These are phyloP conservation scores for Oryza punctata DNA, from an alignment of 176 grass and related monocot species.

Conservation along the genomic window DNA sequence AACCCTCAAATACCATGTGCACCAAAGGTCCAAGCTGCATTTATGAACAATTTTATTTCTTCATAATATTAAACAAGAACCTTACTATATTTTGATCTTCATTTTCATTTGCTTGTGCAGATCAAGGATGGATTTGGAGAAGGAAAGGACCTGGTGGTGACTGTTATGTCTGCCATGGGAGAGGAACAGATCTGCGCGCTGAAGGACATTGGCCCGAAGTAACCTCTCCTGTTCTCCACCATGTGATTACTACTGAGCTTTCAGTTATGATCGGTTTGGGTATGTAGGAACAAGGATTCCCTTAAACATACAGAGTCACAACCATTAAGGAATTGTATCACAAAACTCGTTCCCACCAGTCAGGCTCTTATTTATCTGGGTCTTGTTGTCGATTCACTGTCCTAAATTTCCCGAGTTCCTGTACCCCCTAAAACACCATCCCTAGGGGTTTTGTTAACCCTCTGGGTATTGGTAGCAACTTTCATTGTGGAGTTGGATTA, in stretches of 20 bases:
- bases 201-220: constrained; percentile 48
- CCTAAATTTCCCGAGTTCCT: background rate
- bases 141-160: constrained; percentile 58
- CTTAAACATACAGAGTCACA: background rate
- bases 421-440: constrained; percentile 6
- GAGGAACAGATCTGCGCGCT: constrained; percentile 47
- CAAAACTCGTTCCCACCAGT: background rate
- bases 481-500: background rate
- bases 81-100: background rate
- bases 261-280: background rate
- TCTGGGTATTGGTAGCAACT: background rate
- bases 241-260: background rate
- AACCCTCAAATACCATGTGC: background rate
- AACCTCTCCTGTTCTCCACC: background rate
- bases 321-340: background rate
- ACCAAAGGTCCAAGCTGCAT: background rate
- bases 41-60: background rate
- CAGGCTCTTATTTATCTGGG: background rate
- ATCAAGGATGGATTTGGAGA: constrained; percentile 48
- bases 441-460: background rate
- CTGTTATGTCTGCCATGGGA: constrained; percentile 54
- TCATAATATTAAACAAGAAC: background rate
- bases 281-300: background rate
- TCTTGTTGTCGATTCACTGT: background rate
- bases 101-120: background rate